Base-by-base conservation (phyloP, 306 rosid species). In the Prunus mongolica region DNA sequence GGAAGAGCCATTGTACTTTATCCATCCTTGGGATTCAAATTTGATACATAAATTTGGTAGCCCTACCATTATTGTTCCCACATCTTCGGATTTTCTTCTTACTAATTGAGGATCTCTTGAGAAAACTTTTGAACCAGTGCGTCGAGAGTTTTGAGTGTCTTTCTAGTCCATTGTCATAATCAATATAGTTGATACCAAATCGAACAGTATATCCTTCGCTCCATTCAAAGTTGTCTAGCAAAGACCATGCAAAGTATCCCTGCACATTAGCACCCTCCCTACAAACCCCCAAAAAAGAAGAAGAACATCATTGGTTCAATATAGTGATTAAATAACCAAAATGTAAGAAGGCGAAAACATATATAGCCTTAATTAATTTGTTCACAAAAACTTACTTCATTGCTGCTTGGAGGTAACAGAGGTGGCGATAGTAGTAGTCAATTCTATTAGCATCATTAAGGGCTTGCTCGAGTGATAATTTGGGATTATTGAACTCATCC, bases 241-340 rank as follows among this genome's bases (percentile, higher is more conserved):
- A 78, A 44, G 93, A 88, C 96, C 91, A 88, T 41, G 93, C 82
- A 72, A 90, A 88, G 78, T 82, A 90, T 28, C 94, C 89, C 76
- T 87, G 87, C 79, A 87, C 89, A 50, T 85, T 82, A 47, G 79
- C 90, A 54, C 92, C 92, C 72, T 77, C 81, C 82, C 90, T 90
- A 22, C 64, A 34, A 34, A 34, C 73, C 3, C 60, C 52, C 4
- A 12, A 11, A 20, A 13, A 62, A 62, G 2, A 68, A 9, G 4
- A n/a, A 55, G 27, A 1, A 9, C 10, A 34, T 34, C 5, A 34
- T 34, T 34, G 41, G 41, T 34, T 34, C 8, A 34, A 34, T 34
- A 7, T 34, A 6, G 8, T 34, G 8, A 34, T 34, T 6, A 1
- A 22, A 13, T 27, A 12, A 13, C 5, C 9, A 15, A 5, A 28